Conservation (phyloP, 805 yeast genomes). For the Candida qinlingensis region DNA sequence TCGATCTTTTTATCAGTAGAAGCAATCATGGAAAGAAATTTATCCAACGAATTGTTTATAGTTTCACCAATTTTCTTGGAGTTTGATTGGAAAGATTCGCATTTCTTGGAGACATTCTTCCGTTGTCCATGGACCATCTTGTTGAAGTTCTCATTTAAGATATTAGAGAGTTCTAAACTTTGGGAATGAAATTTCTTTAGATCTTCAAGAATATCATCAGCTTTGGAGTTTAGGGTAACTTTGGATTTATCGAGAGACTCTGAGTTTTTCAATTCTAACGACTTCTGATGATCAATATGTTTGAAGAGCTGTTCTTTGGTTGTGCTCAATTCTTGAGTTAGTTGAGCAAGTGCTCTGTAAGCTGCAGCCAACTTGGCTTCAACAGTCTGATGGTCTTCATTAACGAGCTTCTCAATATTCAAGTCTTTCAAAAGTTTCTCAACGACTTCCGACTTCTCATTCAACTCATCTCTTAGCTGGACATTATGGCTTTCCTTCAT, state of each 20-base stretch:
- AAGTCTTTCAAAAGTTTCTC: slow-evolving; percentile 11
- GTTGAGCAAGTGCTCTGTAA: slow-evolving; percentile 6
- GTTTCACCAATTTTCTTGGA: slow-evolving; percentile 1
- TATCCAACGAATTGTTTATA: slow-evolving; percentile 8
- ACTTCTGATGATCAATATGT: slow-evolving; percentile 14
- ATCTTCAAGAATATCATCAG: slow-evolving; percentile 6
- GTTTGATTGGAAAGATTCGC: slow-evolving; percentile 1
- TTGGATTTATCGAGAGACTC: slow-evolving; percentile 11
- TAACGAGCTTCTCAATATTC: slow-evolving; percentile 13
- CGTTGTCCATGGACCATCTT: slow-evolving; percentile 12
- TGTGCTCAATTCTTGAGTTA: slow-evolving; percentile 9
- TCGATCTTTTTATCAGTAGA: slow-evolving; percentile 9
- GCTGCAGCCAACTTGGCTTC: slow-evolving; percentile 16
- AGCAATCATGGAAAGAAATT: not conserved
- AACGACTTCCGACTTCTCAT: slow-evolving; percentile 3
- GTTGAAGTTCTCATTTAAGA: slow-evolving; percentile 14
- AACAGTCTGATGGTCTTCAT: slow-evolving; percentile 16
- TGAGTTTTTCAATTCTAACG: slow-evolving; percentile 13
- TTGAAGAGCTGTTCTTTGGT: slow-evolving; percentile 15
- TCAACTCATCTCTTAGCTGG: slow-evolving; percentile 7
- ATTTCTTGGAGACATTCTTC: slow-evolving; percentile 8
- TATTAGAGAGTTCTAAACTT: slow-evolving; percentile 11
- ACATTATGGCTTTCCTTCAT: slow-evolving; percentile 11
- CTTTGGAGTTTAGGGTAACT: slow-evolving; percentile 1
- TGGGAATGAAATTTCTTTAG: slow-evolving; percentile 5